Evolutionary conservation across 2,329 filamentous ascomycete genomes (phyloP), one percentile per base, ranked within the genome.

Genomic region (Verticillium dahliae): DNA sequence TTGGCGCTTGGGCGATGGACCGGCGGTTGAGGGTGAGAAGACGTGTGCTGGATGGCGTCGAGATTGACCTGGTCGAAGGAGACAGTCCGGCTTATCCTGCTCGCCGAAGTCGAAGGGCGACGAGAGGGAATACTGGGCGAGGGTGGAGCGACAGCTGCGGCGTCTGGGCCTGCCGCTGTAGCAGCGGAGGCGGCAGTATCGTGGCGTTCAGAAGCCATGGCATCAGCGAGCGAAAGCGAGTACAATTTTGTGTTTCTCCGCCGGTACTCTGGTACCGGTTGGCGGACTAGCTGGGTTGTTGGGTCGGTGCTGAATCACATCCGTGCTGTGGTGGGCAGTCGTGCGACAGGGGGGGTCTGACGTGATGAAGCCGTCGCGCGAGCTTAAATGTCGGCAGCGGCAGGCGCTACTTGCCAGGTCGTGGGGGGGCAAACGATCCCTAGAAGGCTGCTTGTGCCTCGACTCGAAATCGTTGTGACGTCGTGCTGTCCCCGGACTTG

Each of bases 291-390:
- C 6, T 41, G 39, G 39, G 15, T 14, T 41, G 45, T 18, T 22
- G 45, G n/a, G 45, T 27, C 11, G n/a, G 45, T n/a, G n/a, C 45
- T 50, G 18, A 18, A 50, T 50, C 45, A 11, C 45, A 18, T 50
- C 45, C 9, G 22, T 10, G 45, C 45, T 27, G 45, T 50, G 45
- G 57, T 39, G 45, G 59, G 35, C 56, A 57, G 41, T 41, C 64
- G 61, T 61, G 45, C 62, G 56, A 59, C 64, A 63, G 54, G 64
- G 63, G 63, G 65, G 63, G 35, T 76, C 77, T 61, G 74, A 73
- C n/a, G 41, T 63, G 22, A 59, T 66, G 50, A 39, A 50, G 41
- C 52, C 58, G 52, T 31, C 45, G 33, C 27, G 58, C 22, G 52
- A 56, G 58, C 58, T 60, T 55, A 55, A 50, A 50, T 50, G n/a